Evolutionary conservation across 208 protist genomes (phyloP), one percentile per base, ranked within the genome.

Genomic region (Leishmania tarentolae): DNA sequence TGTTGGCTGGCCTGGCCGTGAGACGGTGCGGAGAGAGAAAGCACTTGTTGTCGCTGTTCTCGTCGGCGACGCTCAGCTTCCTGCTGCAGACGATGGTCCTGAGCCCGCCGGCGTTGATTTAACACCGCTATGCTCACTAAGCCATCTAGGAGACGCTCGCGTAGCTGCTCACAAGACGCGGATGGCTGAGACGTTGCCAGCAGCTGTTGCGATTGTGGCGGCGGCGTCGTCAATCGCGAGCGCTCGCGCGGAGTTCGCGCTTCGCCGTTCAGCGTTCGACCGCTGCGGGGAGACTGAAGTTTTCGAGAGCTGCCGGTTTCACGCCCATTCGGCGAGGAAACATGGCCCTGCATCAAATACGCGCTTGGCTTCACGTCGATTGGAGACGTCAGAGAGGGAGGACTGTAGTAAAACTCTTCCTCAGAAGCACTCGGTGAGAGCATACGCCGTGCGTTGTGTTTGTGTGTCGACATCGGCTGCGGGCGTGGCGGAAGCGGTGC

Each of bases 401-500:
- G 70, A n/a, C 82, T 73, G 77, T 86, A 82, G 44, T 75, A 78
- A 28, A 53, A 68, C 61, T 85, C 79, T 31, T 85, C 78, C 1
- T 84, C 80, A 40, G 81, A 79, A 3, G 53, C 79, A 28, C 75
- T 65, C 11, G 59, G 50, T 0, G 59, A 63, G 57, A 59, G 47
- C 35, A 63, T 46, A 6, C 65, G 35, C 6, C 68, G 19, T 21
- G 65, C 1, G 9, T 53, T 59, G 37, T 50, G 44, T 42, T 28
- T 35, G 53, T 47, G 61, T 7, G 78, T n/a, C 1, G 63, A 42
- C 35, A 68, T 47, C 24, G 85, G 78, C 17, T 68, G 66, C 3
- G 84, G 88, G 19, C 79, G 66, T 2, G 89, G 89, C 2, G 89
- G 86, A 21, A 89, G 83, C n/a, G 83, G 86, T 8, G 85, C 84